Percentiles rank a stretch among this genome's conserved stretches.
phyloP scores from a whole-genome alignment of 2,329 filamentous ascomycete species.

The Aquanectria penicillioides region DNA sequence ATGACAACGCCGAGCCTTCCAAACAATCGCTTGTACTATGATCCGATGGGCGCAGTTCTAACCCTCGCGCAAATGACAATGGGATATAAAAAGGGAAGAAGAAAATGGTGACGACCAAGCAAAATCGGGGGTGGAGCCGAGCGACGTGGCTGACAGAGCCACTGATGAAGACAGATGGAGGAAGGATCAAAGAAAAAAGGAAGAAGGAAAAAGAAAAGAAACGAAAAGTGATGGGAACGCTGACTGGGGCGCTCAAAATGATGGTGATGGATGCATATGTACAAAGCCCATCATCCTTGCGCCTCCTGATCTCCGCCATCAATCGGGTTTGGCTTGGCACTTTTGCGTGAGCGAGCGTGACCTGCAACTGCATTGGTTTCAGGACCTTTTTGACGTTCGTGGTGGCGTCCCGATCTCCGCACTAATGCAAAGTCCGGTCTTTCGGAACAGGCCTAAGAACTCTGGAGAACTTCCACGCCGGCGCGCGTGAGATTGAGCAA shows the following conservation, averaged over 20 bases:
- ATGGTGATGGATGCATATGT: too few relatives aligned
- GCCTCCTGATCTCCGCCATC: not conserved
- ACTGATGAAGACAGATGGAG: too few relatives aligned
- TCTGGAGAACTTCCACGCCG: too few relatives aligned
- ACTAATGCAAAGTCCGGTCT: too few relatives aligned
- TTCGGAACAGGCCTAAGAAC: too few relatives aligned
- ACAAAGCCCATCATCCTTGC: not conserved
- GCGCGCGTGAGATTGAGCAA: too few relatives aligned
- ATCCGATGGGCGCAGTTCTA: slow-evolving; percentile 1
- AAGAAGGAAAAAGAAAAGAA: too few relatives aligned
- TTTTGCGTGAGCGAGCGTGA: too few relatives aligned
- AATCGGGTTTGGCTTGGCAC: not conserved
- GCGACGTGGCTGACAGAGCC: too few relatives aligned
- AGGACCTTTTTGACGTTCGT: not conserved
- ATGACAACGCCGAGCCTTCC: slow-evolving; percentile 18
- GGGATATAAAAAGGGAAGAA: not conserved
- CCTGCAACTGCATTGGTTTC: slow-evolving; percentile 7
- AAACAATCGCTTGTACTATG: slow-evolving; percentile 10
- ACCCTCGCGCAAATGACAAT: not conserved
- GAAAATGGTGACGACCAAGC: not conserved
- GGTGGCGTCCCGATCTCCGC: not conserved
- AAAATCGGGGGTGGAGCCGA: not conserved
- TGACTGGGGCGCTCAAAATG: too few relatives aligned
- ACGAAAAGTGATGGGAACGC: too few relatives aligned
- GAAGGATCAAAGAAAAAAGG: not conserved